phyloP scores from a whole-genome alignment of 2,329 filamentous ascomycete genomes.

The Nemania sp. region DNA sequence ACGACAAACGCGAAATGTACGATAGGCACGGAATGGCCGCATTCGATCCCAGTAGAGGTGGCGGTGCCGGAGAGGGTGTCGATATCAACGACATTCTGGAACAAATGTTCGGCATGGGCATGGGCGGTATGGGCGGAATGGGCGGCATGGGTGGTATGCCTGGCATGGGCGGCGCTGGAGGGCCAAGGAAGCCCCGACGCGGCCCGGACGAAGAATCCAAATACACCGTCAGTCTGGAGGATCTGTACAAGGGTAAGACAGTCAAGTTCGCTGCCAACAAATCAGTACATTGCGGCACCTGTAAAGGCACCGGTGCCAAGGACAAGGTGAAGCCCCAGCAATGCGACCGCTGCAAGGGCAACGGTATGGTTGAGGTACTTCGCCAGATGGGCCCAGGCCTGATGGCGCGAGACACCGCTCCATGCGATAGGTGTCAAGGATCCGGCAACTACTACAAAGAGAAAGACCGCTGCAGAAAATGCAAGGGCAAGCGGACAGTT shows the following conservation, averaged over 20 bases:
- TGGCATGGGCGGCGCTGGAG: slow-evolving; percentile 47
- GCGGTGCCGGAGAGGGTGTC: slow-evolving; percentile 66
- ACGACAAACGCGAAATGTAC: slow-evolving; percentile 89
- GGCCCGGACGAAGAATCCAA: slow-evolving; percentile 86
- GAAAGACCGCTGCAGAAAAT: slow-evolving; percentile 98
- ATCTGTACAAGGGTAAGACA: slow-evolving; percentile 98
- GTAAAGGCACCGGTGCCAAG: slow-evolving; percentile 88
- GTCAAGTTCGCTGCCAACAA: slow-evolving; percentile 96
- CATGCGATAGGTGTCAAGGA: slow-evolving; percentile 83
- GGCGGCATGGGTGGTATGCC: slow-evolving; percentile 44
- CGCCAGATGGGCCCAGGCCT: slow-evolving; percentile 85
- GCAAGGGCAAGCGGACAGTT: slow-evolving; percentile 86
- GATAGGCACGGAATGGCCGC: slow-evolving; percentile 95
- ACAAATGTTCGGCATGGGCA: slow-evolving; percentile 74
- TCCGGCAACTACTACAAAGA: slow-evolving; percentile 88
- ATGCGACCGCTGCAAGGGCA: slow-evolving; percentile 83
- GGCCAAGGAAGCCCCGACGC: slow-evolving; percentile 65
- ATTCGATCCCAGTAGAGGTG: slow-evolving; percentile 77
- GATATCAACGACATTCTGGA: slow-evolving; percentile 91
- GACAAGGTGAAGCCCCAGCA: slow-evolving; percentile 83
- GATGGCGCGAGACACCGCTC: slow-evolving; percentile 76
- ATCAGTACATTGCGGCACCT: slow-evolving; percentile 83
- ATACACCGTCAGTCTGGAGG: slow-evolving; percentile 89
- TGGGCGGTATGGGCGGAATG: slow-evolving; percentile 49
- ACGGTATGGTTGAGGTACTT: slow-evolving; percentile 75